Conservation (phyloP, 1,139 yeast genomes). For the Debaryomyces fabryi region DNA sequence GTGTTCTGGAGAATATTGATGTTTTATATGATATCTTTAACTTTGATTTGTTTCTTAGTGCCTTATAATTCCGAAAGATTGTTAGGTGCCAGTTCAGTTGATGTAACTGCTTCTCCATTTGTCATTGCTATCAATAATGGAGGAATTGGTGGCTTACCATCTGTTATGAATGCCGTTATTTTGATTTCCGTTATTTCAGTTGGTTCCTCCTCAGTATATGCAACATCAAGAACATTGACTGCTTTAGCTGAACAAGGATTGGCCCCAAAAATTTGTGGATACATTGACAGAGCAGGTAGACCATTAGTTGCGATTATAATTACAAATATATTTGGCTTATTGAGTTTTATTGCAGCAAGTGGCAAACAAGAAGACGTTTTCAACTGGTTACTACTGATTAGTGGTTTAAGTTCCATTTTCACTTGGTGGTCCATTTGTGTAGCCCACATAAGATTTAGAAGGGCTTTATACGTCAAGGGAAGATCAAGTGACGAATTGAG, state of each 20-base stretch:
- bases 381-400: constrained; percentile 39
- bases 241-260: constrained; percentile 47
- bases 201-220: constrained; percentile 49
- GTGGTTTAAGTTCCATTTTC: constrained; percentile 40
- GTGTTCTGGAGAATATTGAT: constrained; percentile 40
- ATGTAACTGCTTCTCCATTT: constrained; percentile 51
- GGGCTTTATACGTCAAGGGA: constrained; percentile 30
- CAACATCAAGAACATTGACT: constrained; percentile 45
- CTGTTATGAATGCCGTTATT: constrained; percentile 48
- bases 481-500: constrained; percentile 34
- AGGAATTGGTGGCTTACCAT: constrained; percentile 50
- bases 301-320: constrained; percentile 45
- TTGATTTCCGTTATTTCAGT: constrained; percentile 46
- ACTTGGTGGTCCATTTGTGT: constrained; percentile 41
- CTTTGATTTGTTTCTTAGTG: constrained; percentile 35
- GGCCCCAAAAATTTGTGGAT: constrained; percentile 43
- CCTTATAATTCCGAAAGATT: constrained; percentile 29
- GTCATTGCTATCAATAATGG: constrained; percentile 57
- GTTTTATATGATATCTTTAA: constrained; percentile 36
- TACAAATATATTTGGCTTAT: constrained; percentile 40
- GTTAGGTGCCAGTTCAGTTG: constrained; percentile 31
- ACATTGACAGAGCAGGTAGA: constrained; percentile 45
- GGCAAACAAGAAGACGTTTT: constrained; percentile 35
- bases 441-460: constrained; percentile 39
- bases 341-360: constrained; percentile 44